Evolutionary conservation across 495 filamentous ascomycete species (phyloP).

Genomic region (Hyaloscypha finlandica): DNA sequence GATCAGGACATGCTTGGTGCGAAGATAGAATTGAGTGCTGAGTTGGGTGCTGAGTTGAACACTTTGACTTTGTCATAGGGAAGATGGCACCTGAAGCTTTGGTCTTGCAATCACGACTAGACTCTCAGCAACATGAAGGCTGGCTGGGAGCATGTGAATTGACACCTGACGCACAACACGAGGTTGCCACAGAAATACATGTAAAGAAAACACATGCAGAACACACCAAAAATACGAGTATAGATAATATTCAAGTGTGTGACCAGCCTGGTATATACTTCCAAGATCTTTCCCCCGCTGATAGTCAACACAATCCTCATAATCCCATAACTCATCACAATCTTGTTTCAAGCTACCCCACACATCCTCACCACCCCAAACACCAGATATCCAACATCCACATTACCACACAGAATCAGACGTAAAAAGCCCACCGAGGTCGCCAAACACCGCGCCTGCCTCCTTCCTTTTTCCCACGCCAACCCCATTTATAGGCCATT

Average conservation of each 20-base stretch:
- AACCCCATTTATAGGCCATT: background rate
- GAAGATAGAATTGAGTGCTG: background rate
- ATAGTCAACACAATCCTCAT: background rate
- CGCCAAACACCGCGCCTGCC: background rate
- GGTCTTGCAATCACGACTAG: background rate
- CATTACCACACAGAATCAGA: background rate
- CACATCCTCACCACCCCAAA: background rate
- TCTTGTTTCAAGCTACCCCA: background rate
- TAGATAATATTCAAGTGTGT: background rate
- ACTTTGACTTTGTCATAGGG: too few relatives aligned
- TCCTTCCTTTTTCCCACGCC: background rate
- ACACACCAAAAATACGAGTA: background rate
- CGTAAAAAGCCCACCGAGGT: background rate
- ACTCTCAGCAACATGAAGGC: background rate
- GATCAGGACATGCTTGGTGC: background rate
- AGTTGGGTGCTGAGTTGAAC: too few relatives aligned
- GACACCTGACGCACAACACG: background rate
- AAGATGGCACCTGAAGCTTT: too few relatives aligned
- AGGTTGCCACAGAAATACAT: background rate
- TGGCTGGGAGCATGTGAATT: background rate
- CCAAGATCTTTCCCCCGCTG: background rate
- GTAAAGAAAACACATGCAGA: background rate
- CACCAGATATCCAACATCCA: background rate
- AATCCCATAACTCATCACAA: background rate
- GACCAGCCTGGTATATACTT: background rate